Conservation (phyloP, 2,329 filamentous ascomycete genomes). For the Scytalidium sp. region DNA sequence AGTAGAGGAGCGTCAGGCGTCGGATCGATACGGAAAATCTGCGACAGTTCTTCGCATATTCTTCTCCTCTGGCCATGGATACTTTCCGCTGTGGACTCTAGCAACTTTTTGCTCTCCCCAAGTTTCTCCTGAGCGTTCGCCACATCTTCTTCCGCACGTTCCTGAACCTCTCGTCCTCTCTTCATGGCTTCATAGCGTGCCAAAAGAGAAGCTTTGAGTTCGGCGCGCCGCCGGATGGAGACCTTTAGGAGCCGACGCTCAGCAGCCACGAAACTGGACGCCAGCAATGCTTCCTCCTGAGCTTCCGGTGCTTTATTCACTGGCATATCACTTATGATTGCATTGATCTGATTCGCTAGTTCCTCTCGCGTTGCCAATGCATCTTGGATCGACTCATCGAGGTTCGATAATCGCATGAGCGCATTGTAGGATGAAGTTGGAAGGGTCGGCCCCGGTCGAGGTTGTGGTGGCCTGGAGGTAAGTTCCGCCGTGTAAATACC, state of each 20-base stretch:
- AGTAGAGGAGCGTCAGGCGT: constrained; percentile 57
- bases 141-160: constrained; percentile 57
- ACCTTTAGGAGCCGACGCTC: constrained; percentile 66
- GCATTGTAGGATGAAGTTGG: constrained; percentile 81
- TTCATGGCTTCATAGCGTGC: constrained; percentile 66
- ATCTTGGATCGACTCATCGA: constrained; percentile 90
- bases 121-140: constrained; percentile 59
- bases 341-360: constrained; percentile 76
- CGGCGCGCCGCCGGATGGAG: constrained; percentile 60
- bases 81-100: constrained; percentile 57
- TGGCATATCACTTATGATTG: constrained; percentile 42
- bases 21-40: constrained; percentile 79
- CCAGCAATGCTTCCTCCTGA: constrained; percentile 45
- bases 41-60: constrained; percentile 77
- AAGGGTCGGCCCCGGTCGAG: constrained; percentile 48
- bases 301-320: constrained; percentile 44
- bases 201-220: constrained; percentile 64
- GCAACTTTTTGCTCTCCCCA: constrained; percentile 48
- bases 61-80: constrained; percentile 85
- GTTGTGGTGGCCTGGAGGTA: constrained; percentile 36
- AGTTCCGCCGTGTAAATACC: constrained; percentile 82
- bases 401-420: constrained; percentile 81
- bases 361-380: constrained; percentile 73
- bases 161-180: constrained; percentile 57
- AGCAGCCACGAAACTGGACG: constrained; percentile 52